phyloP scores from a whole-genome alignment of 2,329 filamentous ascomycete species.

The Alternaria brassicae region DNA sequence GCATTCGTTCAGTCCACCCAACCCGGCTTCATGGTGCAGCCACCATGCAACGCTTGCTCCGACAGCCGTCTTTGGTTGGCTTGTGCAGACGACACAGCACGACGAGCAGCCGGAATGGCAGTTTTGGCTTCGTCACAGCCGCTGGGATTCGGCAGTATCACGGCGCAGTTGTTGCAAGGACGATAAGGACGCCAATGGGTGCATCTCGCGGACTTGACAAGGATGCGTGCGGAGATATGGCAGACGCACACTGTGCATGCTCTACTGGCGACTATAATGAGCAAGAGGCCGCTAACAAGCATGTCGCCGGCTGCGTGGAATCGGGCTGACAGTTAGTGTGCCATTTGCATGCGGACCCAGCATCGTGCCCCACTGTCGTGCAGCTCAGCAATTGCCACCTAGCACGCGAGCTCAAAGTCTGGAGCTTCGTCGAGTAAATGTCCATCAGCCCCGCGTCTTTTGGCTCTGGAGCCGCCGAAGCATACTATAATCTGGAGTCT shows the following conservation, averaged over 20 bases:
- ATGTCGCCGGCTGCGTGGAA: slow-evolving; percentile 35
- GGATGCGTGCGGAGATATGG: slow-evolving; percentile 9
- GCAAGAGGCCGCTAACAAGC: background rate
- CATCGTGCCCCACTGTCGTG: slow-evolving; percentile 24
- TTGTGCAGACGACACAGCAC: slow-evolving; percentile 18
- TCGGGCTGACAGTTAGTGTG: slow-evolving; percentile 32
- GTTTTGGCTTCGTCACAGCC: slow-evolving; percentile 10
- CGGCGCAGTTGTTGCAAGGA: slow-evolving; percentile 12
- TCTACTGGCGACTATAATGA: background rate
- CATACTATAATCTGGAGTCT: slow-evolving; percentile 10
- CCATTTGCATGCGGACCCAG: slow-evolving; percentile 32
- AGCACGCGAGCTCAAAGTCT: slow-evolving; percentile 17
- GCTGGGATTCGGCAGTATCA: slow-evolving; percentile 13
- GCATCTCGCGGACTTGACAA: slow-evolving; percentile 12
- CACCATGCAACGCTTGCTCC: slow-evolving; percentile 36
- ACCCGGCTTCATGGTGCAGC: slow-evolving; percentile 38
- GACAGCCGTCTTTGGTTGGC: slow-evolving; percentile 30
- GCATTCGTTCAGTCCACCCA: slow-evolving; percentile 33
- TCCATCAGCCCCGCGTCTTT: slow-evolving; percentile 32
- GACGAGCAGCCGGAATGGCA: slow-evolving; percentile 14
- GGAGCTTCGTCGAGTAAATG: slow-evolving; percentile 24
- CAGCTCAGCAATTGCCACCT: slow-evolving; percentile 29
- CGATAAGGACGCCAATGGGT: slow-evolving; percentile 22
- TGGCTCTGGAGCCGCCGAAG: slow-evolving; percentile 19
- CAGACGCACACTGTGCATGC: slow-evolving; percentile 5